Base-by-base conservation (phyloP, 2,329 filamentous ascomycete genomes). In the Torrubiella hemipterigena region DNA sequence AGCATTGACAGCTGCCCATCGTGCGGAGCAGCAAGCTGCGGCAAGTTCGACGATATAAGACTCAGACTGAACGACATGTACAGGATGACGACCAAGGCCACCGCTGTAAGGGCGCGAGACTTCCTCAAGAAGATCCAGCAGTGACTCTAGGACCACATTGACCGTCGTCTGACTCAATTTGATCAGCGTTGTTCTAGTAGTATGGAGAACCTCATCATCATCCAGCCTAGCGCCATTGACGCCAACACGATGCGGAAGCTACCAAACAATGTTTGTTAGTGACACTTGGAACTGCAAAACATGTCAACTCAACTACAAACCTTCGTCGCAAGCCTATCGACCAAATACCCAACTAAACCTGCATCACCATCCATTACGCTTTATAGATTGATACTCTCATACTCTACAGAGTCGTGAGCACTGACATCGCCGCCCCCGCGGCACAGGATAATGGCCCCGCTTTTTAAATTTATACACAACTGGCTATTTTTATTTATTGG, bases 231-330 rank as follows among this genome's bases (percentile, higher is more conserved):
- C 63, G 40, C 61, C 59, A 36, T 63, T 62, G 36, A 65, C 69
- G 45, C 73, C 73, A 34, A 72, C 75, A 40, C 70, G 65, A 55
- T 78, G 72, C 34, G 74, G 74, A 34, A 79, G 67, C 73, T 77
- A n/a, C n/a, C n/a, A n/a, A n/a, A n/a, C n/a, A n/a, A 23, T 28
- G 26, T 16, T 16, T 5, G 38, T 29, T 21, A 50, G 65, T 32
- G 66, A 67, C 30, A 71, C 61, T 63, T 68, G 35, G 38, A 30
- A 34, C 7, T n/a, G 35, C 28, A 30, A n/a, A 35, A 39, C 28
- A 39, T 38, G 37, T 30, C 25, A 20, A 9, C 27, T 11, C 26
- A 16, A 17, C 18, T 32, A 37, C 51, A 48, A 65, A 77, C 73
- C 61, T 72, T 68, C 36, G 67, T 66, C 33, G 65, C 63, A 36